Percentiles rank a stretch among this genome's conserved stretches.
phyloP scores from a whole-genome alignment of 768 basidiomycete species.

The Daedaleopsis nitida region DNA sequence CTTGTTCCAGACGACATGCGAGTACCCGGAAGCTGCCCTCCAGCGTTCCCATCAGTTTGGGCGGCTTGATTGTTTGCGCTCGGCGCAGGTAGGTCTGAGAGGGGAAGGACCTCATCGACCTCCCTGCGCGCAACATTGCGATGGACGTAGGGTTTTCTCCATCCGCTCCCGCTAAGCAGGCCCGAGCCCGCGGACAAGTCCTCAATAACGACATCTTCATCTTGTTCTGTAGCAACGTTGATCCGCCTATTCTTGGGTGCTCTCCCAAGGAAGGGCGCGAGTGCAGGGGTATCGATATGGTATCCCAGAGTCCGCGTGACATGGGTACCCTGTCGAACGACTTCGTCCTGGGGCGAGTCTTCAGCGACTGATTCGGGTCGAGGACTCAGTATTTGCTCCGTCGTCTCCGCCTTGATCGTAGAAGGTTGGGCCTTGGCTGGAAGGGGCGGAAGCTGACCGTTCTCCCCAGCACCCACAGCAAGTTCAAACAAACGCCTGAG shows the following conservation, averaged over 20 bases:
- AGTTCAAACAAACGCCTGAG: constrained; percentile 50
- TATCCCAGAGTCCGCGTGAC: constrained; percentile 50
- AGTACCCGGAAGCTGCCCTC: neutral
- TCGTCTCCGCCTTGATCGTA: neutral
- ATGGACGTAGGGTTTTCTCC: constrained; percentile 43
- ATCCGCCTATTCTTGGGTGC: constrained; percentile 44
- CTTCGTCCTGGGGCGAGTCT: neutral
- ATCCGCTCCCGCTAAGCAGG: constrained; percentile 18
- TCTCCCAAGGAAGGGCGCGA: constrained; percentile 53
- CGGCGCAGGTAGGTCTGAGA: neutral
- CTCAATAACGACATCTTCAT: constrained; percentile 37
- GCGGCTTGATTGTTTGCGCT: neutral
- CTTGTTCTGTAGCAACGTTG: constrained; percentile 35
- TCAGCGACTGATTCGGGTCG: neutral
- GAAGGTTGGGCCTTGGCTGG: constrained; percentile 11
- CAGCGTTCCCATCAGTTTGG: neutral
- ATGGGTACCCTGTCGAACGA: constrained; percentile 33
- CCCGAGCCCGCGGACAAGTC: neutral
- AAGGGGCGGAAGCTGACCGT: constrained; percentile 11
- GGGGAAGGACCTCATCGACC: constrained; percentile 31
- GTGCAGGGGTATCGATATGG: constrained; percentile 52
- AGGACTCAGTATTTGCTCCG: neutral
- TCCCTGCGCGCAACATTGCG: constrained; percentile 43
- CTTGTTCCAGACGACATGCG: constrained; percentile 33
- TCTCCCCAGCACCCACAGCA: constrained; percentile 42